Evolutionary conservation across 345 rosid genomes (phyloP), one percentile per base, ranked within the genome.

Genomic region (thale cress (Arabidopsis thaliana)): DNA sequence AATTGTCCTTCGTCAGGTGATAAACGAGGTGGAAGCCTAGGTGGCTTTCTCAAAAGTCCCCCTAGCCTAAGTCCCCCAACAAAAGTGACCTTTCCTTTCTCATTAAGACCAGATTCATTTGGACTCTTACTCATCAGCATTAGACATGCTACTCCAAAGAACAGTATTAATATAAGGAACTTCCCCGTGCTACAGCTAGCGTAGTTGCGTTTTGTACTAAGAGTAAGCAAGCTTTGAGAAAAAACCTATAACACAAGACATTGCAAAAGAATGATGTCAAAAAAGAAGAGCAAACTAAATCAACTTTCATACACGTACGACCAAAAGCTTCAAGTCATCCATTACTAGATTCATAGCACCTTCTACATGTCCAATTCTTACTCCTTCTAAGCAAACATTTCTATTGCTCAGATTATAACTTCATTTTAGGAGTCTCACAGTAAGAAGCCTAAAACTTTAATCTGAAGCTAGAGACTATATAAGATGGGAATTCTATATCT

Each of bases 1-100:
- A 71, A 61, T 45, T 69, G 85, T 77, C 81, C 86, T 78, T 88
- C 92, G 66, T 90, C 93, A 5, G 97, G 97, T 7, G 97, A 76
- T 56, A 95, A 72, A 12, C 88, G 85, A 79, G 97, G 99, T 80
- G 97, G 97, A 79, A 92, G 89, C 80, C 96, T 85, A 3, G 99
- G 98, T 6, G 98, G 83, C 67, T 76, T 89, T 84, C 94, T 86
- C 85, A 79, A 88, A 80, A 95, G 81, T 56, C 65, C 82, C 77
- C 79, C 78, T 70, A 95, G 83, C 74, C 85, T 80, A 33, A 80
- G 71, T 12, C 79, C 74, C 44, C 73, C 65, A 70, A 82, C 85
- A 41, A 65, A 73, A 64, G 73, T 64, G 40, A 64, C 80, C 34
- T 83, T 81, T 71, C 71, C 82, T 76, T 76, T 80, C 56, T 42